Conservation (phyloP, 352 stramenopile genomes). For the Phytophthora quininea region DNA sequence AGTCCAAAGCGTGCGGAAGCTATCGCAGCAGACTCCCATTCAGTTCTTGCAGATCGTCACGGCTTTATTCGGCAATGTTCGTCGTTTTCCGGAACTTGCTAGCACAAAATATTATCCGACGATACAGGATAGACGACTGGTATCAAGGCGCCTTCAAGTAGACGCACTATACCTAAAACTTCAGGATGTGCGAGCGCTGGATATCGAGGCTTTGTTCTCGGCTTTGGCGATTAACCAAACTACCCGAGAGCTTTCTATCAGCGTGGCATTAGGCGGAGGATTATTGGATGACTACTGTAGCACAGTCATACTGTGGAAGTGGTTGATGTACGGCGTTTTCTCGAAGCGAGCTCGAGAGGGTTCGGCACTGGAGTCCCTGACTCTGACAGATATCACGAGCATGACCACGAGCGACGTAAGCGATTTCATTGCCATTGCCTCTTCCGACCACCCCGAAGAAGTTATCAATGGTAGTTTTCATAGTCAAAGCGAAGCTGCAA, state of each 20-base stretch:
- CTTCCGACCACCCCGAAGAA: slow-evolving; percentile 24
- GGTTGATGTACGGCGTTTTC: slow-evolving; percentile 22
- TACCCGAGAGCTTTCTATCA: neutral
- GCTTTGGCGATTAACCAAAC: neutral
- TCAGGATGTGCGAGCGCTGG: neutral
- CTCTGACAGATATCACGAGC: slow-evolving; percentile 8
- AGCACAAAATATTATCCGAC: neutral
- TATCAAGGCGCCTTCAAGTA: neutral
- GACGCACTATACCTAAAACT: neutral
- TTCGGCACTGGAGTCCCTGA: slow-evolving; percentile 15
- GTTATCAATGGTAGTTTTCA: slow-evolving; percentile 4
- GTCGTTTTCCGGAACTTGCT: neutral
- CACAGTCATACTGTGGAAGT: slow-evolving; percentile 15
- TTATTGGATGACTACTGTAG: no score
- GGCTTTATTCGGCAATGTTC: neutral
- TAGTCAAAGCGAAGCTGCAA: slow-evolving; percentile 1
- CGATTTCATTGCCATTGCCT: slow-evolving; percentile 6
- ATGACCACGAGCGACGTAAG: slow-evolving; percentile 7
- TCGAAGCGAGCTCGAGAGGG: slow-evolving; percentile 16
- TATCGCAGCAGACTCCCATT: neutral
- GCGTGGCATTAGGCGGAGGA: no score
- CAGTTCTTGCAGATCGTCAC: neutral
- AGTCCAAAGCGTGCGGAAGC: neutral
- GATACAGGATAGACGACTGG: no score
- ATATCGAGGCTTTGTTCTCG: neutral